Base-by-base conservation (phyloP, 345 rosid genomes). In the Hibiscus syriacus region DNA sequence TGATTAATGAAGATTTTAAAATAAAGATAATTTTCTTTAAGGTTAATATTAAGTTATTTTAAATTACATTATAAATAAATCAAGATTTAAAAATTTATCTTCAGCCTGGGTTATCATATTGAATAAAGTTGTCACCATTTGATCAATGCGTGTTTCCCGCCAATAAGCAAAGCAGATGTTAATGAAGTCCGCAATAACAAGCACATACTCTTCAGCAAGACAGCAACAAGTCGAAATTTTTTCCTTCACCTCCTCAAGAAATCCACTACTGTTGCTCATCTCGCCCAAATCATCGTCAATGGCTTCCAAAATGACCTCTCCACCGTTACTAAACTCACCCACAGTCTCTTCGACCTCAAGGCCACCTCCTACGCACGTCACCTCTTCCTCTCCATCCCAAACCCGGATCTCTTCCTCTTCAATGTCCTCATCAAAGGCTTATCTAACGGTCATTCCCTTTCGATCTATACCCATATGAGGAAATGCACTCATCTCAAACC, bases 371-470 rank as follows among this genome's bases (percentile, higher is more conserved):
- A 77, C 72, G 88, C 87, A 0, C 79, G 71, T 26, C 46, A 57
- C 67, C 84, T 87, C 69, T 85, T 85, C 77, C 75, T 75, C 54
- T 73, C 86, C 65, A 11, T 77, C 54, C 82, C 80, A 0, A 81
- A 73, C 38, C 90, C 92, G n/a, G 92, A 87, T 55, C 77, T 83
- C 43, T 87, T 87, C 78, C 85, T 87, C 72, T 85, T 83, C 81
- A 85, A 87, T 69, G 89, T 85, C 56, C 81, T 85, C 75, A 75
- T 87, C 56, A 80, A 76, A 23, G 90, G 92, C 49, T 79, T 83
- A 66, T 76, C 88, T 23, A 36, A 39, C 67, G 71, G 68, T 49
- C 19, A 55, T 16, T 80, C 92, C 16, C 73, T 85, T 60, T 80
- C 75, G 1, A 72, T 82, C 25, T 83, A 72, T 66, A 48, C 76